phyloP scores from a whole-genome alignment of 2,329 filamentous ascomycete species.

The Aureobasidium sp. region DNA sequence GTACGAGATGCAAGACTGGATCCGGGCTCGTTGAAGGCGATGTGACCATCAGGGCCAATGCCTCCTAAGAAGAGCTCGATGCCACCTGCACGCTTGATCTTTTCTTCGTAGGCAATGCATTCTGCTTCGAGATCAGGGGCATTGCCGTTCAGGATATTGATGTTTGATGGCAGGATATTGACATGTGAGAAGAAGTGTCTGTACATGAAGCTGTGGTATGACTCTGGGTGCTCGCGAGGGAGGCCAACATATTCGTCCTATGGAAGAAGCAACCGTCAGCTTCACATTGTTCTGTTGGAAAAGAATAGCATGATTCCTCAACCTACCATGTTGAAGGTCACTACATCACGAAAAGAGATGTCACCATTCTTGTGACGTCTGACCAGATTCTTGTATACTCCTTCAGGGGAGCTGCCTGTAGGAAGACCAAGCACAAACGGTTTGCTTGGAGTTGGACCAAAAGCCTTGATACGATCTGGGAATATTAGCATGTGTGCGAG shows the following conservation, averaged over 20 bases:
- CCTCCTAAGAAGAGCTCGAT: slow-evolving; percentile 82
- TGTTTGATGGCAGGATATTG: slow-evolving; percentile 71
- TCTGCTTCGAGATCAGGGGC: slow-evolving; percentile 65
- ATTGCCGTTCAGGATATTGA: slow-evolving; percentile 78
- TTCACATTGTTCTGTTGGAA: background rate
- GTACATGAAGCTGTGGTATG: slow-evolving; percentile 91
- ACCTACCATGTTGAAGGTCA: slow-evolving; percentile 82
- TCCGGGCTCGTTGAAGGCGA: slow-evolving; percentile 85
- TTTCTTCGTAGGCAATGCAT: slow-evolving; percentile 69
- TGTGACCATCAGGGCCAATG: slow-evolving; percentile 78
- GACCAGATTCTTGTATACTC: slow-evolving; percentile 69
- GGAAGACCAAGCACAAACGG: slow-evolving; percentile 78
- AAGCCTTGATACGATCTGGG: slow-evolving; percentile 65
- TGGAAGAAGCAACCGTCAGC: background rate
- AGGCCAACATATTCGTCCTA: slow-evolving; percentile 82
- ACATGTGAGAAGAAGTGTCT: slow-evolving; percentile 82
- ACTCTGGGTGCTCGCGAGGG: slow-evolving; percentile 72
- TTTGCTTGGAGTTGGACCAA: slow-evolving; percentile 59
- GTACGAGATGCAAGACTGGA: slow-evolving; percentile 69
- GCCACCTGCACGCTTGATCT: slow-evolving; percentile 64
- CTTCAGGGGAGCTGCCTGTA: slow-evolving; percentile 71
- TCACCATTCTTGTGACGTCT: slow-evolving; percentile 60
- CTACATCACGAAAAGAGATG: slow-evolving; percentile 78
- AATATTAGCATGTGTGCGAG: slow-evolving; percentile 10
- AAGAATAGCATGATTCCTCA: background rate